Evolutionary conservation across 2,329 filamentous ascomycete genomes (phyloP), one percentile per base, ranked within the genome.

Genomic region (Hyphodiscus sp.): DNA sequence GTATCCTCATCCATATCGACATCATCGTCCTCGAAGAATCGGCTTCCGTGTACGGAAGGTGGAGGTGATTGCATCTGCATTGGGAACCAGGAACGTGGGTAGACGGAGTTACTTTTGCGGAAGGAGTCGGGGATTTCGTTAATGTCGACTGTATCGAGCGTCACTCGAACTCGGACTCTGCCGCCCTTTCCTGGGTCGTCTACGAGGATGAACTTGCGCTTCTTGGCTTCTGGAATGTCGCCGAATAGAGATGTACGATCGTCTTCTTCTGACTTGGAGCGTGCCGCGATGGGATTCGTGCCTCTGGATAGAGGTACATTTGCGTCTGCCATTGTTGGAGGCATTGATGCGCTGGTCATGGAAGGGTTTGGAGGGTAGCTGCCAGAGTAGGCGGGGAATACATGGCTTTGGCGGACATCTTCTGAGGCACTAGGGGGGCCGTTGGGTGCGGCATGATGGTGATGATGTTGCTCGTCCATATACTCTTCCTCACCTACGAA

Each of bases 81-180:
- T 1, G 91, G 89, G 68, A 94, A 96, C 73, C 92, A 97, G 53
- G 89, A 91, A 47, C 91, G 86, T 9, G 91, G 92, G 65, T 86
- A 97, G 1, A 97, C 91, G 10, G 89, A 90, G 64, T 92, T 92
- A 52, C 82, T 83, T 72, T 91, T 91, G 61, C 92, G 88, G 74
- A 96, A 96, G 16, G 89, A 94, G 70, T 97, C 92, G 1, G 92
- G 92, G 67, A 97, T 95, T 71, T 97, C 92, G 65, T 91, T 87
- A 74, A 94, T 95, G 68, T 96, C 87, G 63, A 96, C 91, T 45
- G 86, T 85, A 67, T 96, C 90, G n/a, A 99, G 82, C 58, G 88
- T 94, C 49, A 96, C 91, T 57, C 91, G 87, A 45, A 97, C 91
- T 16, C 92, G 85, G 1, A 96, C 85, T 43, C 91, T 82, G 49